Evolutionary conservation across 2,329 filamentous ascomycete genomes (phyloP).

Genomic region (Aspergillus aculeatinus): DNA sequence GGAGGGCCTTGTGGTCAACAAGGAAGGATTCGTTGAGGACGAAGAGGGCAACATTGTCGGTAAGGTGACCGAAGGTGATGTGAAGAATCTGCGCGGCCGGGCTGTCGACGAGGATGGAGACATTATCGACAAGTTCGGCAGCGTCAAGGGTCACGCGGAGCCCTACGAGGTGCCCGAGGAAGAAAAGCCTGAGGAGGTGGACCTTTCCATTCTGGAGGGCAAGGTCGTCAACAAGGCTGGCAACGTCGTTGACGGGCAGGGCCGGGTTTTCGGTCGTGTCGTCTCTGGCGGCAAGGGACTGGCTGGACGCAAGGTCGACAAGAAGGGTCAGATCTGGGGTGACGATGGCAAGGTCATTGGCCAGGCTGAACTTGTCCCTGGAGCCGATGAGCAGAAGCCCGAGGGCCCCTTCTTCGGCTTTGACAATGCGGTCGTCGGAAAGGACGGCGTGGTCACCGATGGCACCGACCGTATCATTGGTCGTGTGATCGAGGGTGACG

Average conservation of each 20-base stretch:
- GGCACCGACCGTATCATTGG: constrained; percentile 48
- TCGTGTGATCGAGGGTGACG: constrained; percentile 62
- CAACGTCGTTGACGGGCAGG: constrained; percentile 60
- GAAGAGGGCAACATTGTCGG: constrained; percentile 75
- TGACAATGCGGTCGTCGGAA: constrained; percentile 55
- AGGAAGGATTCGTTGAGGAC: constrained; percentile 66
- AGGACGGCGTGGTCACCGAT: constrained; percentile 57
- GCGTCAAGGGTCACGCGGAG: constrained; percentile 60
- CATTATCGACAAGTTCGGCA: constrained; percentile 73
- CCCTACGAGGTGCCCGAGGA: constrained; percentile 53
- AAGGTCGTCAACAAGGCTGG: constrained; percentile 64
- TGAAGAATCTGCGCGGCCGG: constrained; percentile 70
- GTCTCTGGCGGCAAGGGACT: constrained; percentile 58
- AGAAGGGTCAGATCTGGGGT: constrained; percentile 63
- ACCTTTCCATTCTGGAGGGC: constrained; percentile 60
- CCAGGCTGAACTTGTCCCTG: constrained; percentile 56
- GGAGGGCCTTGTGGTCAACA: constrained; percentile 57
- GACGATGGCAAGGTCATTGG: constrained; percentile 63
- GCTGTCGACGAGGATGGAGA: constrained; percentile 79
- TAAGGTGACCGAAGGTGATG: constrained; percentile 67
- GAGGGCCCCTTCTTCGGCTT: constrained; percentile 63
- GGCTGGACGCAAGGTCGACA: constrained; percentile 62
- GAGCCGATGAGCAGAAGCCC: constrained; percentile 47
- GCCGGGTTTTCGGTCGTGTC: constrained; percentile 59
- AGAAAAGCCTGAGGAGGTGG: constrained; percentile 49